These are phyloP conservation scores for Coniochaeta hoffmannii DNA, from an alignment of 2,329 filamentous ascomycete species.

Conservation along the genomic window DNA sequence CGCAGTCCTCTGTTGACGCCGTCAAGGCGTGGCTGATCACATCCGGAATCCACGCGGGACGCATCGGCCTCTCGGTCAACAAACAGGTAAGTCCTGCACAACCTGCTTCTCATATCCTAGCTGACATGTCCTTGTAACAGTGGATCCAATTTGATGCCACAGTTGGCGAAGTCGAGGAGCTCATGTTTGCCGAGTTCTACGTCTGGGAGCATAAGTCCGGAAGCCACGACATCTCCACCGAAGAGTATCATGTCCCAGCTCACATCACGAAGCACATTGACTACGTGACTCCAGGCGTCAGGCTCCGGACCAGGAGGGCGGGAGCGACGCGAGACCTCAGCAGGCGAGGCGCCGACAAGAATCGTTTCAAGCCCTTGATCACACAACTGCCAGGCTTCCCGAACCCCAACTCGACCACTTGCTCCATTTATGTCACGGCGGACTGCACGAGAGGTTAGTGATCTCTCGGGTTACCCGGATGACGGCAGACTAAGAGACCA, in stretches of 20 bases:
- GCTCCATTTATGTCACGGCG: slow-evolving; percentile 7
- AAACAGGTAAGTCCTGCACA: slow-evolving; percentile 3
- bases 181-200: slow-evolving; percentile 18
- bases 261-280: slow-evolving; percentile 12
- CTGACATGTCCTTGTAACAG: slow-evolving; percentile 4
- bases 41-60: slow-evolving; percentile 4
- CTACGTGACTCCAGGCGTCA: slow-evolving; percentile 10
- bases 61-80: slow-evolving; percentile 11
- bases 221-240: slow-evolving; percentile 13
- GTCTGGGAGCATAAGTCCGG: slow-evolving; percentile 15
- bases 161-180: slow-evolving; percentile 16
- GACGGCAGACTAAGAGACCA: not conserved
- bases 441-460: slow-evolving; percentile 9
- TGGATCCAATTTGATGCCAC: slow-evolving; percentile 21
- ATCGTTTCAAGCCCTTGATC: slow-evolving; percentile 1
- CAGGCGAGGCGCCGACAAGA: not conserved
- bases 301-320: slow-evolving; percentile 1
- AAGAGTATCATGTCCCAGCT: slow-evolving; percentile 11
- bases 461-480: not conserved
- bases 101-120: not conserved
- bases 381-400: slow-evolving; percentile 7
- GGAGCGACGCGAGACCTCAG: not conserved
- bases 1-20: slow-evolving; percentile 17
- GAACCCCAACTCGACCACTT: slow-evolving; percentile 7
- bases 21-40: slow-evolving; percentile 14